Base-by-base conservation (phyloP, 1,139 yeast species). In the Candida sanyaensis region DNA sequence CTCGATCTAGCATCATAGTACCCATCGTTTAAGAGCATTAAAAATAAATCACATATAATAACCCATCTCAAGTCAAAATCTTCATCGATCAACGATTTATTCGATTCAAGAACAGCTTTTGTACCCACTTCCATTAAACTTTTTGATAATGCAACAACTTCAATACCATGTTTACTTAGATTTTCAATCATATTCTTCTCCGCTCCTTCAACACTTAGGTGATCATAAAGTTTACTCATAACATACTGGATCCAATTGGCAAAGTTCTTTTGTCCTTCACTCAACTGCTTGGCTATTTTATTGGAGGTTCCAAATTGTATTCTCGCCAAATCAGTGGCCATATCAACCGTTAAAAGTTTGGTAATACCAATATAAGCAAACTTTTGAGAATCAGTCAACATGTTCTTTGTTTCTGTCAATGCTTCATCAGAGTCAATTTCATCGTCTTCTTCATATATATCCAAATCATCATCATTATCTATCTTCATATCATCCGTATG, bases 311-410 rank as follows among this genome's bases (percentile, higher is more conserved):
- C 77, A 27, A 79, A 73, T 49, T 83, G 79, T 29, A 86, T 62
- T 38, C 72, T 71, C 0, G 96, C 93, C 50, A 91, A 65, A 9
- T 83, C 84, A 1, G 90, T 81, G 8, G 96, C 96, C 88, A 91
- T 83, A 27, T 87, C 89, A 34, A 86, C 88, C 47, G 85, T 78
- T 6, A 88, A 77, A 34, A 95, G 77, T 56, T 88, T 86, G 21
- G 88, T 83, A 10, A 93, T 75, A 0, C 97, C 99, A 5, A 88
- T 87, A 61, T 95, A 95, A 4, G 98, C 98, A 55, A 92, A 88
- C 58, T 89, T 85, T 62, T 95, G 97, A 21, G 86, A 75, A 26
- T 90, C 98, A 3, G 84, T 77, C 29, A 95, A 75, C 83, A 95
- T 81, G 29, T 83, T 80, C 62, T 87, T 90, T 5, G 98, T 93